These are phyloP conservation scores for Panicum miliaceum DNA, from an alignment of 176 grass and related monocot genomes.

Conservation along the genomic window DNA sequence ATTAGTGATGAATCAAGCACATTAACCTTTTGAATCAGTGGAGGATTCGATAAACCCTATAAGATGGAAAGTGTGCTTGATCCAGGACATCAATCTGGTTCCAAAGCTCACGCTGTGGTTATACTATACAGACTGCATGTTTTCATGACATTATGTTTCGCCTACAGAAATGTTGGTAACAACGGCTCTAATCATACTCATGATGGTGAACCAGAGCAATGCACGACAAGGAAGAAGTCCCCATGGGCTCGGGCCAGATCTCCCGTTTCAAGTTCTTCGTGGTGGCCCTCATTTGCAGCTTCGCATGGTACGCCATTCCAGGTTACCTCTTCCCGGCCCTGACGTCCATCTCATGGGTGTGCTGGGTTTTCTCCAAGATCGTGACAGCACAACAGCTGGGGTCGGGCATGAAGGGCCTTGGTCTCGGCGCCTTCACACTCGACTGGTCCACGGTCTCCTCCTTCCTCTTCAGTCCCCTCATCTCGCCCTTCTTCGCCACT, in stretches of 20 bases:
- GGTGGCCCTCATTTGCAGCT: conserved; percentile 73
- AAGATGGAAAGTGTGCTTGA: no score
- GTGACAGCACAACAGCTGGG: conserved; percentile 85
- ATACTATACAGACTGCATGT: neutral
- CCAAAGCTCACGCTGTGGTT: neutral
- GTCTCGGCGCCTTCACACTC: conserved; percentile 72
- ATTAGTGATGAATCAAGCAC: no score
- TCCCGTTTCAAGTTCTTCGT: conserved; percentile 87
- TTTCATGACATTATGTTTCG: neutral
- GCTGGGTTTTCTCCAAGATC: conserved; percentile 78
- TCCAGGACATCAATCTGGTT: neutral
- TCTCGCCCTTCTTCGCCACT: conserved; percentile 83
- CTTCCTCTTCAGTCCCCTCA: conserved; percentile 73
- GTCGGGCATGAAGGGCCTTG: conserved; percentile 72
- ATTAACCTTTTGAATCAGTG: no score
- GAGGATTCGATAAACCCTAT: no score
- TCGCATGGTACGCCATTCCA: conserved; percentile 62
- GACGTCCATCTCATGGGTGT: conserved; percentile 81
- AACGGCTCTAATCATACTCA: neutral
- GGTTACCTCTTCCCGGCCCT: conserved; percentile 71
- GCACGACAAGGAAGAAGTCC: conserved; percentile 73
- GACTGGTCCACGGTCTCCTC: conserved; percentile 76
- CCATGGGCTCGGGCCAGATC: conserved; percentile 44
- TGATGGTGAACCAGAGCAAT: conserved; percentile 60
- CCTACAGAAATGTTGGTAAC: neutral